Evolutionary conservation across 495 filamentous ascomycete genomes (phyloP), one percentile per base, ranked within the genome.

Genomic region (Trichoderma reesei): DNA sequence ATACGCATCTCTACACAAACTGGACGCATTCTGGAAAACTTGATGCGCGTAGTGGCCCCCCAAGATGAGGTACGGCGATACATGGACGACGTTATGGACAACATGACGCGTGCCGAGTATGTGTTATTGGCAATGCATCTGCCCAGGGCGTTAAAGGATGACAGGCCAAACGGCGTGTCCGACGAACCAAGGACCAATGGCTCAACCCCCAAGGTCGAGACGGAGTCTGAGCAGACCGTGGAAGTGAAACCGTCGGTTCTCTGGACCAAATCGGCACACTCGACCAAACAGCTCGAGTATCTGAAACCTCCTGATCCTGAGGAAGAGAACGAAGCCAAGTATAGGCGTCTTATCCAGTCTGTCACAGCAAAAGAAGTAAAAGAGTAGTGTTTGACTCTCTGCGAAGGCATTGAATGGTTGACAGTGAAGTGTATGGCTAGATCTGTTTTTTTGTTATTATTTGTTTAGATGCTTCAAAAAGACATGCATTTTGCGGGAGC

Each of bases 41-140:
- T 96, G n/a, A 77, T 81, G 41, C 84, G 85, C 16, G 86, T 91
- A n/a, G 89, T 96, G 26, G 88, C 87, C 51, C 88, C 90, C 14
- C 75, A 81, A 37, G 88, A 91, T 0, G 90, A 93, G 70, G 91
- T 92, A 20, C 79, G 81, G 65, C 84, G 84, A 65, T 91, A 92
- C 65, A 96, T 92, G 89, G 86, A 91, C 65, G 85, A 89, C 54
- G 74, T 91, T n/a, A 90, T 91, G 87, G 85, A 88, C 63, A 84
- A 82, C 5, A 85, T 85, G 66, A 88, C 87, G 37, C 81, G 88
- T 59, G 86, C 86, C 4, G 86, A 88, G 39, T 88, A 88, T 65
- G 80, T 88, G 0, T 78, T 88, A 20, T 76, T 89, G 3, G 87
- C 87, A 6, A 84, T 87, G 76, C 81, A 84, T 60, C 72, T 91